Evolutionary conservation across 1,284 basidiomycete genomes (phyloP), one percentile per base, ranked within the genome.

Genomic region (Mycosarcoma maydis): DNA sequence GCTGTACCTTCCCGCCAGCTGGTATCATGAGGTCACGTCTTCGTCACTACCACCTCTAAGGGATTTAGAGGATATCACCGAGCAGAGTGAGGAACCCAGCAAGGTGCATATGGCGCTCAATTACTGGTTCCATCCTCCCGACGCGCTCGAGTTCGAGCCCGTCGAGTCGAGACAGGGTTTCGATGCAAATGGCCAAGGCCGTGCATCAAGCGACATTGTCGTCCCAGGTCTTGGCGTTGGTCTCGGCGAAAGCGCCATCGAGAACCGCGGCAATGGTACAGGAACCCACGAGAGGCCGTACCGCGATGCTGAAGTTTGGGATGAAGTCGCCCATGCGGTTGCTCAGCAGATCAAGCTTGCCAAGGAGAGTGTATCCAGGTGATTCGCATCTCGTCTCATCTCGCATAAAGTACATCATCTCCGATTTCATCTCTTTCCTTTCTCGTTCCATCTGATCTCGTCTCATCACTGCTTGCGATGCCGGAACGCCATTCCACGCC

Each of bases 1-100:
- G 77, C 77, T 81, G n/a, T 81, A 79, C 47, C 53, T 81, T 14
- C 80, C 80, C 9, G 78, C 78, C 0, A 71, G 72, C 41, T 81
- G 80, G 80, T 81, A 73, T 41, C 80, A 81, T 48, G 80, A 81
- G 51, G 80, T 81, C 40, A 80, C 76, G n/a, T 77, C 73, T 11
- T 71, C 53, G 8, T 60, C 64, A 1, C 20, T 34, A 3, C 66
- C 59, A n/a, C 66, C 59, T 6, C 34, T 58, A 3, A 42, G 50
- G n/a, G 26, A 44, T 1, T 41, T 50, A 22, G 37, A 30, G 13
- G 14, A 29, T 17, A n/a, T 39, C 33, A 17, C 26, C 23, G 38
- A 20, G 7, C 24, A 39, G 10, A 42, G 36, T n/a, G 33, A 43
- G 17, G 24, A 37, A 29, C 10, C 36, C 32, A 49, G 42, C 41